Conservation (phyloP, 106 monocot genomes). For the Xerophyta viscosa region DNA sequence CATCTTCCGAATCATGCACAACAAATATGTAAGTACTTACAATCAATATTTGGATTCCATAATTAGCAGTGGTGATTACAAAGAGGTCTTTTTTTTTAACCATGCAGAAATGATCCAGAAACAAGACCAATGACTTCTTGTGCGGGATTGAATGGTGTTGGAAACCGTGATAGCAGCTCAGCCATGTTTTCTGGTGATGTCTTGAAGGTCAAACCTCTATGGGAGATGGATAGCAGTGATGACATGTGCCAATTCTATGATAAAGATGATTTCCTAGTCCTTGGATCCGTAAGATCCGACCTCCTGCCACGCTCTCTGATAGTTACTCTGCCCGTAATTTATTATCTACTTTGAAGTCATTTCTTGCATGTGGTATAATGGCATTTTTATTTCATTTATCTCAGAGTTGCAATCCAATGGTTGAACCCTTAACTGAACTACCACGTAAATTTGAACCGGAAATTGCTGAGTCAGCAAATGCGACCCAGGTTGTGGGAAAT, state of each 20-base stretch:
- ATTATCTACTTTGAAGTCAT: too few relatives aligned
- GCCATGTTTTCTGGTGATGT: conserved; percentile 12
- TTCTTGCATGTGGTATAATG: neutral
- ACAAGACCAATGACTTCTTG: neutral
- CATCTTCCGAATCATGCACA: conserved; percentile 10
- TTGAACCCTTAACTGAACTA: conserved; percentile 79
- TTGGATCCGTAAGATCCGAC: conserved; percentile 40
- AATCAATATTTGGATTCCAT: neutral
- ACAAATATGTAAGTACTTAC: conserved; percentile 22
- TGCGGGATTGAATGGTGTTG: conserved; percentile 6
- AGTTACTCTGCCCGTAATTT: too few relatives aligned
- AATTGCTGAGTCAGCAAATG: conserved; percentile 16
- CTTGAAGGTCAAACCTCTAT: conserved; percentile 29
- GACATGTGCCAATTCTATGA: conserved; percentile 54
- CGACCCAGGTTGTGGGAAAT: conserved; percentile 2
- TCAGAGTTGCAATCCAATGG: conserved; percentile 89
- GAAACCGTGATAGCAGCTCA: conserved; percentile 17
- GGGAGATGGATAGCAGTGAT: conserved; percentile 31
- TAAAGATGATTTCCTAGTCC: conserved; percentile 27
- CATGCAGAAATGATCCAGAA: conserved; percentile 4
- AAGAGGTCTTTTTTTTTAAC: neutral
- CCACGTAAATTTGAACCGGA: conserved; percentile 45
- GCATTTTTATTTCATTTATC: conserved; percentile 3
- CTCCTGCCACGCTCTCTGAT: neutral
- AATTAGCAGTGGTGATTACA: too few relatives aligned